Conservation (phyloP, 805 yeast species). For the Phaffomyces opuntiae region DNA sequence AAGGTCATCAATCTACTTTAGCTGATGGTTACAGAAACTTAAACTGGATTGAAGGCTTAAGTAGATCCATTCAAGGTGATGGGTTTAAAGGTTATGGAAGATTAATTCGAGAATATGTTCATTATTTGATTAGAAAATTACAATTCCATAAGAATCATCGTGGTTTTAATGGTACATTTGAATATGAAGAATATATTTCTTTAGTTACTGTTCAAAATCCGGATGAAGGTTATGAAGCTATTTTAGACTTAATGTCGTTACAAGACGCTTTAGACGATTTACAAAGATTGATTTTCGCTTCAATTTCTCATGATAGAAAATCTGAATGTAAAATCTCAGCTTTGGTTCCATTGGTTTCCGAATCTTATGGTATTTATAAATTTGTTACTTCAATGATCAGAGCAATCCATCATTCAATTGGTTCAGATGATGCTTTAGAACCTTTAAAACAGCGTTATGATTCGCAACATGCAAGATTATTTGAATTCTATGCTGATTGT, state of each 20-base stretch:
- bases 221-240: constrained; percentile 89
- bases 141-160: constrained; percentile 78
- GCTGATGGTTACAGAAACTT: constrained; percentile 73
- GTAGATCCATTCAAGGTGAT: constrained; percentile 41
- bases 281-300: constrained; percentile 68
- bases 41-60: constrained; percentile 71
- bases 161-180: constrained; percentile 92
- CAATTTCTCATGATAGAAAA: constrained; percentile 51
- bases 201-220: constrained; percentile 86
- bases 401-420: constrained; percentile 71
- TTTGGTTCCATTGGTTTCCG: constrained; percentile 83
- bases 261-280: constrained; percentile 81
- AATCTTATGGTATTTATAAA: constrained; percentile 87
- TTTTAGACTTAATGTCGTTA: constrained; percentile 74
- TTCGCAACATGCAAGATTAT: constrained; percentile 50
- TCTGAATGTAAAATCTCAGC: constrained; percentile 79
- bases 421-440: constrained; percentile 67
- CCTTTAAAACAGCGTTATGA: constrained; percentile 68
- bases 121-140: constrained; percentile 63
- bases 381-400: constrained; percentile 86
- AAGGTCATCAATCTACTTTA: constrained; percentile 86
- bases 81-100: constrained; percentile 52
- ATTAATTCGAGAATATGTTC: constrained; percentile 70
- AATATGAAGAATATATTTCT: constrained; percentile 90
- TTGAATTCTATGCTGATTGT: constrained; percentile 86